Evolutionary conservation across 1,284 basidiomycete genomes (phyloP).

Genomic region (Schizophyllum commune): DNA sequence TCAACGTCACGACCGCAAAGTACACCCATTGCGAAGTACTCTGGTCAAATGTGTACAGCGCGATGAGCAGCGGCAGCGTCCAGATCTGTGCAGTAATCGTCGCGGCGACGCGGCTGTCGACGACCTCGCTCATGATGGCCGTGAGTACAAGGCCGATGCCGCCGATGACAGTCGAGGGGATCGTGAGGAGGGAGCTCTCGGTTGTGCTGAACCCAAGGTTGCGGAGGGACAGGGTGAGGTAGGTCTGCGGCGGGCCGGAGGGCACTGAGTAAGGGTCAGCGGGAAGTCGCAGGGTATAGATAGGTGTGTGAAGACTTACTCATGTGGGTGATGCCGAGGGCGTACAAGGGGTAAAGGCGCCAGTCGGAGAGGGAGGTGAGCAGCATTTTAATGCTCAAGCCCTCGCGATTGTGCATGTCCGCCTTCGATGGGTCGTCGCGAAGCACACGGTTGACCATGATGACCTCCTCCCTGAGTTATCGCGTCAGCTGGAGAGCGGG

Average conservation of each 20-base stretch:
- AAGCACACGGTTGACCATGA: constrained; percentile 53
- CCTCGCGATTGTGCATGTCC: constrained; percentile 61
- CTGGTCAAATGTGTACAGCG: constrained; percentile 44
- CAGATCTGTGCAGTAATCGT: constrained; percentile 52
- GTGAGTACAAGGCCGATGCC: constrained; percentile 34
- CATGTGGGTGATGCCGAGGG: constrained; percentile 37
- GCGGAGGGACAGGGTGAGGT: constrained; percentile 45
- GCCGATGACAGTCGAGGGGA: constrained; percentile 40
- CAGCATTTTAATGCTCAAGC: constrained; percentile 37
- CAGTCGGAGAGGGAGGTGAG: constrained; percentile 40
- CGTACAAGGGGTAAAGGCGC: constrained; percentile 49
- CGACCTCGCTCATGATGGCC: constrained; percentile 45
- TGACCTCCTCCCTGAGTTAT: constrained; percentile 37
- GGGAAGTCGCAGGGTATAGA: background rate
- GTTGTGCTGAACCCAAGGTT: constrained; percentile 46
- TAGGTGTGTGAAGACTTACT: constrained; percentile 20
- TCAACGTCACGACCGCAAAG: constrained; percentile 45
- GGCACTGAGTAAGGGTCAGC: constrained; percentile 27
- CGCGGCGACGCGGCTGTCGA: constrained; percentile 47
- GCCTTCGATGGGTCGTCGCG: constrained; percentile 53
- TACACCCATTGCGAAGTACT: constrained; percentile 54
- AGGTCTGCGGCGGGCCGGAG: constrained; percentile 37
- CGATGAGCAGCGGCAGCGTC: constrained; percentile 52
- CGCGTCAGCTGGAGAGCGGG: background rate
- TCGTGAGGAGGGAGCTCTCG: constrained; percentile 41